These are phyloP conservation scores for Hemerocallis citrina DNA, from an alignment of 106 monocot genomes.

Conservation along the genomic window DNA sequence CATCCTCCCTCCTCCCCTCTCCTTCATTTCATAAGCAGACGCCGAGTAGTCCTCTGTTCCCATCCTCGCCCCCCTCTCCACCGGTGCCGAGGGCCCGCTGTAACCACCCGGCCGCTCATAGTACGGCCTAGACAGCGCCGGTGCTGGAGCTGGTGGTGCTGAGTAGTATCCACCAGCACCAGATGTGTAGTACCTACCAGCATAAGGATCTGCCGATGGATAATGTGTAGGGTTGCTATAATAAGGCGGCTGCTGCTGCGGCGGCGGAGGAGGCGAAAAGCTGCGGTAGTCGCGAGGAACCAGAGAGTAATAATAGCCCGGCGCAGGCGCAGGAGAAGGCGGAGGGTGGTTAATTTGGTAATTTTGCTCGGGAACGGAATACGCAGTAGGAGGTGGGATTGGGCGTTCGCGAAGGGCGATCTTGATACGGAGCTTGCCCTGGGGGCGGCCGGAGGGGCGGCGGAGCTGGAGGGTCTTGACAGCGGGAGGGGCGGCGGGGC, in stretches of 20 bases:
- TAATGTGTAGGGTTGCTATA: slow-evolving; percentile 16
- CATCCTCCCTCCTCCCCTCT: slow-evolving; percentile 17
- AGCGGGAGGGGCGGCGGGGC: slow-evolving; percentile 1
- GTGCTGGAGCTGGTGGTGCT: slow-evolving; percentile 39
- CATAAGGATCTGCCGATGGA: slow-evolving; percentile 24
- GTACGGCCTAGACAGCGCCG: slow-evolving; percentile 17
- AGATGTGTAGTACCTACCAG: slow-evolving; percentile 33
- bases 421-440: slow-evolving; percentile 82
- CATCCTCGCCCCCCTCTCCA: no score
- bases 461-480: slow-evolving; percentile 63
- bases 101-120: slow-evolving; percentile 31
- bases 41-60: slow-evolving; percentile 42
- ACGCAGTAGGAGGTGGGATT: background rate
- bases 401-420: slow-evolving; percentile 48
- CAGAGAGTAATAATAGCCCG: slow-evolving; percentile 25
- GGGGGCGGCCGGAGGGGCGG: slow-evolving; percentile 86
- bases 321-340: no score
- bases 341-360: slow-evolving; percentile 23
- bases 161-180: slow-evolving; percentile 27
- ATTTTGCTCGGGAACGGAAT: slow-evolving; percentile 9
- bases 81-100: slow-evolving; percentile 60
- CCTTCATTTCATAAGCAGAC: slow-evolving; percentile 30
- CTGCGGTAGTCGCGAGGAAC: slow-evolving; percentile 37
- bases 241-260: slow-evolving; percentile 4
- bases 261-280: slow-evolving; percentile 30